Conservation (phyloP, 2,329 filamentous ascomycete species). For the Trichoderma asperellum region DNA sequence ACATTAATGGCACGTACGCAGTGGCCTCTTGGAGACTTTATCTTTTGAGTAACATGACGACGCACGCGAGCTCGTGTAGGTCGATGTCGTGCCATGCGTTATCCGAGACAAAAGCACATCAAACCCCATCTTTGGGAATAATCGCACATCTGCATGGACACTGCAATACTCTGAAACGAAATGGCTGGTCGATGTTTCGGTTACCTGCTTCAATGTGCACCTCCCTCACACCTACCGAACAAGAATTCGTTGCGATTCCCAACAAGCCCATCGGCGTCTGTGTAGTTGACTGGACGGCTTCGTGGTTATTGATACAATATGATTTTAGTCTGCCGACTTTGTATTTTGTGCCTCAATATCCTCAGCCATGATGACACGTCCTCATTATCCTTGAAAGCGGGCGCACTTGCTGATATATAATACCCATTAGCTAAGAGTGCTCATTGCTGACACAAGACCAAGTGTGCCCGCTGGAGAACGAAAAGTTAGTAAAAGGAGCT, state of each 20-base stretch:
- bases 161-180: slow-evolving; percentile 23
- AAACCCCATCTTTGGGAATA: slow-evolving; percentile 28
- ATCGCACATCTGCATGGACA: slow-evolving; percentile 7
- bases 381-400: neutral
- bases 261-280: neutral
- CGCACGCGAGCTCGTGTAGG: slow-evolving; percentile 29
- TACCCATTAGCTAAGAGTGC: neutral
- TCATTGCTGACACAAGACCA: slow-evolving; percentile 4
- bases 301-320: neutral
- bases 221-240: neutral
- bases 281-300: neutral
- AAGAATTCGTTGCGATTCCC: slow-evolving; percentile 21
- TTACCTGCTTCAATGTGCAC: slow-evolving; percentile 14
- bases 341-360: neutral
- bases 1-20: slow-evolving; percentile 7
- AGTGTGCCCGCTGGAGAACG: neutral
- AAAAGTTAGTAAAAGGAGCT: neutral
- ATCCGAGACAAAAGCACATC: slow-evolving; percentile 29
- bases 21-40: slow-evolving; percentile 11
- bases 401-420: neutral
- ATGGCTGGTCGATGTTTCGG: slow-evolving; percentile 28
- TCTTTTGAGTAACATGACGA: slow-evolving; percentile 21
- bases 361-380: neutral
- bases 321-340: neutral
- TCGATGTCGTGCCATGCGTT: slow-evolving; percentile 21